Evolutionary conservation across 2,329 filamentous ascomycete genomes (phyloP).

Genomic region (Fusarium illudens): DNA sequence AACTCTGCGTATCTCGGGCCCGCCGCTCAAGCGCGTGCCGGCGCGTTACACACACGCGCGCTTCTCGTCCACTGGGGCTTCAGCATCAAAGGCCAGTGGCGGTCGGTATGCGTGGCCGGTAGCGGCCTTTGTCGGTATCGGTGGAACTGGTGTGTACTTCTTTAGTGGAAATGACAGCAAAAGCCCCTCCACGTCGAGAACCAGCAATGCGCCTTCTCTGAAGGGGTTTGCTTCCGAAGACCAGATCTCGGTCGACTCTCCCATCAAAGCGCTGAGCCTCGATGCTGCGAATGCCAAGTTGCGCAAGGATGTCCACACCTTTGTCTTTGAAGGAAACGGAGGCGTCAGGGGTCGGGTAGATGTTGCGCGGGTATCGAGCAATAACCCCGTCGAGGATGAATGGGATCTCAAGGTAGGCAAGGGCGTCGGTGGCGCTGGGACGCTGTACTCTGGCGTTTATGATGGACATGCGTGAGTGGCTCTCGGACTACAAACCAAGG

Average conservation of each 20-base stretch:
- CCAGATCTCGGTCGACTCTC: conserved; percentile 39
- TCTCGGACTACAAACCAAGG: neutral
- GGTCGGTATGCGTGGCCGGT: conserved; percentile 12
- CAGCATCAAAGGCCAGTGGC: neutral
- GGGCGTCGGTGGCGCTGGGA: conserved; percentile 41
- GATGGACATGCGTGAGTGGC: conserved; percentile 59
- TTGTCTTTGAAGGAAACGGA: conserved; percentile 41
- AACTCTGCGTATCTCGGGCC: neutral
- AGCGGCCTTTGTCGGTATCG: conserved; percentile 12
- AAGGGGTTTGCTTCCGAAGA: conserved; percentile 25
- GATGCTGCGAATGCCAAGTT: conserved; percentile 44
- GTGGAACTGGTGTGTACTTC: conserved; percentile 19
- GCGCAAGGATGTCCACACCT: conserved; percentile 43
- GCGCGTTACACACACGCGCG: neutral
- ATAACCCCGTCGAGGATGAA: conserved; percentile 48
- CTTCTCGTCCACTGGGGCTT: conserved; percentile 23
- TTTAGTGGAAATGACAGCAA: neutral
- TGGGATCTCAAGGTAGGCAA: conserved; percentile 46
- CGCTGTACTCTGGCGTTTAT: conserved; percentile 52
- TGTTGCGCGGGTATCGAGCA: conserved; percentile 47
- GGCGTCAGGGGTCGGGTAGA: conserved; percentile 45
- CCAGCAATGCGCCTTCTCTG: conserved; percentile 13
- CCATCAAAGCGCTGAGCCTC: conserved; percentile 40
- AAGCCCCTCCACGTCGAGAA: neutral
- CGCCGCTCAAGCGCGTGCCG: conserved; percentile 5